Percentiles rank a stretch among this genome's conserved stretches.
Evolutionary conservation across 257 asterid species (phyloP).

Genomic region (Salvia rosmarinus): DNA sequence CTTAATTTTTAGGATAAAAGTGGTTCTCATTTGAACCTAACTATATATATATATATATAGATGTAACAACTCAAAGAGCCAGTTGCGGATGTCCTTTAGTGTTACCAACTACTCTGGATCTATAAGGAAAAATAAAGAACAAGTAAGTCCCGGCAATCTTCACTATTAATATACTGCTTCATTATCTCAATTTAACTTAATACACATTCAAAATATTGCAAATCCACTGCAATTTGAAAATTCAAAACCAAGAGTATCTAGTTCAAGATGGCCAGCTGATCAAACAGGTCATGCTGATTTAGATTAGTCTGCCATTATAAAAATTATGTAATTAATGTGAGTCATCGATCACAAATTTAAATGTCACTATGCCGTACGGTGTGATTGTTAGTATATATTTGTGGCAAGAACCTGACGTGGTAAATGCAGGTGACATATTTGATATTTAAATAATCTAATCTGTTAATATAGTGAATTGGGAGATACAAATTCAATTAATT

Average conservation of each 20-base stretch:
- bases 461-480: neutral
- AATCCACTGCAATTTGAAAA: neutral
- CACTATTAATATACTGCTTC: neutral
- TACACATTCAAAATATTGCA: neutral
- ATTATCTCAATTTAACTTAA: neutral
- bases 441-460: neutral
- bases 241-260: neutral
- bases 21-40: too few relatives aligned
- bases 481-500: neutral
- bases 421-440: neutral
- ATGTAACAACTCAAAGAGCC: slow-evolving; percentile 35
- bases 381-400: neutral
- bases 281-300: neutral
- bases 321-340: too few relatives aligned
- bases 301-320: neutral
- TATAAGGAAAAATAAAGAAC: neutral
- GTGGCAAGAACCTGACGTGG: neutral
- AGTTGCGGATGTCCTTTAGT: slow-evolving; percentile 44
- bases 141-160: neutral
- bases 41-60: neutral
- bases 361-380: too few relatives aligned
- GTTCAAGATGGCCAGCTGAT: neutral
- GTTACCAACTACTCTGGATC: slow-evolving; percentile 30
- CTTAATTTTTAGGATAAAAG: too few relatives aligned
- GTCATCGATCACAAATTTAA: too few relatives aligned